Percentiles rank a stretch among this genome's conserved stretches.
These are phyloP conservation scores for Naganishia albida DNA, from an alignment of 1,284 basidiomycete genomes.

Conservation along the genomic window DNA sequence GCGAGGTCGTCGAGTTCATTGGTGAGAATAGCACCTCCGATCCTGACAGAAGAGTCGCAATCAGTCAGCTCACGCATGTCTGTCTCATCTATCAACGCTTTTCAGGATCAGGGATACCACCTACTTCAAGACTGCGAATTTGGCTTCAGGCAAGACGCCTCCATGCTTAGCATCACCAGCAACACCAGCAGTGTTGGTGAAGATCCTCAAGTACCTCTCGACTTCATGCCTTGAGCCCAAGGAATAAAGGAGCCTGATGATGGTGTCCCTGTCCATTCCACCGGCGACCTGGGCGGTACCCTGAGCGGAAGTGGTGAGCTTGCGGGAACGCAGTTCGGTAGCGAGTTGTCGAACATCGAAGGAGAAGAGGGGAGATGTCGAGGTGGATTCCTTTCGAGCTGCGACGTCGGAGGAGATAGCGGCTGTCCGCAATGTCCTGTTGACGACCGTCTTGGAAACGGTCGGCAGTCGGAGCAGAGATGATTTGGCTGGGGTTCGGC, in stretches of 20 bases:
- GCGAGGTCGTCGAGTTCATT: constrained; percentile 88
- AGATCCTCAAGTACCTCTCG: constrained; percentile 92
- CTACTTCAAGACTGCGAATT: constrained; percentile 86
- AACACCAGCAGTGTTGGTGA: constrained; percentile 81
- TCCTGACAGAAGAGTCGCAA: constrained; percentile 49
- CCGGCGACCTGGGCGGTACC: constrained; percentile 41
- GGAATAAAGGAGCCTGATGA: constrained; percentile 88
- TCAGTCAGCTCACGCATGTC: not conserved
- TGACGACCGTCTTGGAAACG: constrained; percentile 12
- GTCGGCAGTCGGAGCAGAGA: constrained; percentile 19
- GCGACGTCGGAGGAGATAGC: not conserved
- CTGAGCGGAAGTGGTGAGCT: constrained; percentile 40
- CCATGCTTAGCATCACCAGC: constrained; percentile 58
- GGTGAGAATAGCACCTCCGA: constrained; percentile 85
- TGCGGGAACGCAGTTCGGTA: constrained; percentile 51
- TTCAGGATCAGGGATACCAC: constrained; percentile 29
- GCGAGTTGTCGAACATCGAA: constrained; percentile 51
- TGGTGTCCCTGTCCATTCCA: constrained; percentile 69
- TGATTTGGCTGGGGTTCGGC: constrained; percentile 27
- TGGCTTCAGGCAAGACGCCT: constrained; percentile 61
- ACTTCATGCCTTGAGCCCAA: constrained; percentile 94
- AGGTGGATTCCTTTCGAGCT: constrained; percentile 6
- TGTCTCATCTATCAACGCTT: not conserved
- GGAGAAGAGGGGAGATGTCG: constrained; percentile 40
- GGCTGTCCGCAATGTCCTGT: constrained; percentile 12